phyloP scores from a whole-genome alignment of 139 green algal species.

The Chlamydomonas schloesseri region DNA sequence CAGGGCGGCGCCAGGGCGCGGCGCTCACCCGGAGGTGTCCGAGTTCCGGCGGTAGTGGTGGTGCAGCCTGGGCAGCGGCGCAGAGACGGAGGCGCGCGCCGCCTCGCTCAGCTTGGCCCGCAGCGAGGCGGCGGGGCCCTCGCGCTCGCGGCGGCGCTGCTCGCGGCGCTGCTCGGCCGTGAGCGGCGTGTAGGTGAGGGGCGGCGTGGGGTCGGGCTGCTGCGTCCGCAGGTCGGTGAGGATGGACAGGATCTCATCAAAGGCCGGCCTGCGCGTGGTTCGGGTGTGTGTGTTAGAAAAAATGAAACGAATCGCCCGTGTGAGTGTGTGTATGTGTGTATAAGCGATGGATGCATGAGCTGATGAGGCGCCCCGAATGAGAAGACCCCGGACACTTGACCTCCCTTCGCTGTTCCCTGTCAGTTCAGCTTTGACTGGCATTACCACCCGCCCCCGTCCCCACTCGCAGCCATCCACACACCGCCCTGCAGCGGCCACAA shows the following conservation, averaged over 20 bases:
- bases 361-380: too few relatives aligned
- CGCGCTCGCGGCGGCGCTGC: not conserved
- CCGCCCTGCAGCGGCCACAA: too few relatives aligned
- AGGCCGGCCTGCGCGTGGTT: conserved; percentile 26
- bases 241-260: conserved; percentile 12
- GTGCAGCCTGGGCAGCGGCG: conserved; percentile 24
- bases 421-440: too few relatives aligned
- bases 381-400: too few relatives aligned
- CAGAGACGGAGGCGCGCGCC: not conserved
- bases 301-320: not conserved
- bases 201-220: not conserved
- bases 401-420: too few relatives aligned
- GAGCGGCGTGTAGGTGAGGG: conserved; percentile 1
- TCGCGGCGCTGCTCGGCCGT: not conserved
- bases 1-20: too few relatives aligned
- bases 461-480: too few relatives aligned
- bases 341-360: too few relatives aligned
- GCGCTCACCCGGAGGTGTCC: not conserved
- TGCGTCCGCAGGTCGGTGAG: not conserved
- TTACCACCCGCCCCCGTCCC: too few relatives aligned
- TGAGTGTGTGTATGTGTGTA: too few relatives aligned
- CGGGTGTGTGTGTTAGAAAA: too few relatives aligned
- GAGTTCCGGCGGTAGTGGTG: not conserved
- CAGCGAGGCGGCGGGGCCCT: not conserved
- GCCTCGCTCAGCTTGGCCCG: not conserved